phyloP scores from a whole-genome alignment of 805 yeast species.

The Saccharomycopsis selenospora region DNA sequence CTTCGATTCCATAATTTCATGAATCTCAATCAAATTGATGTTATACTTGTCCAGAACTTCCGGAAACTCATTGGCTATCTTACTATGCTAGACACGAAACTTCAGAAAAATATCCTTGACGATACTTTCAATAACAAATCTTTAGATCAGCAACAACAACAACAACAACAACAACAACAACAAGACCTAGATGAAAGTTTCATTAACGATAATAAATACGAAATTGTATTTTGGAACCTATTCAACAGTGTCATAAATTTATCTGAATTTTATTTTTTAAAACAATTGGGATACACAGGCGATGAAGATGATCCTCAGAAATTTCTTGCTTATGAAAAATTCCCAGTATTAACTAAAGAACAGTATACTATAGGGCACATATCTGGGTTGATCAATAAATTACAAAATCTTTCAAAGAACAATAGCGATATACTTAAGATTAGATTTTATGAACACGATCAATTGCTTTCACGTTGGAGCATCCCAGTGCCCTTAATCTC shows the following conservation, averaged over 20 bases:
- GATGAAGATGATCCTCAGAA: background rate
- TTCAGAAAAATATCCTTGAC: background rate
- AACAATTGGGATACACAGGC: background rate
- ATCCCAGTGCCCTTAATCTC: background rate
- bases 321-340: background rate
- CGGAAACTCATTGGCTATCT: background rate
- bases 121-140: background rate
- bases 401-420: no score
- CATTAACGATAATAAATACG: no score
- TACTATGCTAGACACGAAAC: background rate
- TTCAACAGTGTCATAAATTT: background rate
- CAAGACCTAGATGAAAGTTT: background rate
- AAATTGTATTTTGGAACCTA: background rate
- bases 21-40: slow-evolving; percentile 1
- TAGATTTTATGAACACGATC: background rate
- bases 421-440: background rate
- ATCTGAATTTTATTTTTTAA: background rate
- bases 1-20: background rate
- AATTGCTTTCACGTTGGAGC: background rate
- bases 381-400: background rate
- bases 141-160: background rate
- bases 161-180: background rate
- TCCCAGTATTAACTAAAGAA: background rate
- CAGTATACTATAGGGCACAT: background rate
- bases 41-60: background rate